Evolutionary conservation across 2,329 filamentous ascomycete species (phyloP).

Genomic region (Metarhizium anisopliae): DNA sequence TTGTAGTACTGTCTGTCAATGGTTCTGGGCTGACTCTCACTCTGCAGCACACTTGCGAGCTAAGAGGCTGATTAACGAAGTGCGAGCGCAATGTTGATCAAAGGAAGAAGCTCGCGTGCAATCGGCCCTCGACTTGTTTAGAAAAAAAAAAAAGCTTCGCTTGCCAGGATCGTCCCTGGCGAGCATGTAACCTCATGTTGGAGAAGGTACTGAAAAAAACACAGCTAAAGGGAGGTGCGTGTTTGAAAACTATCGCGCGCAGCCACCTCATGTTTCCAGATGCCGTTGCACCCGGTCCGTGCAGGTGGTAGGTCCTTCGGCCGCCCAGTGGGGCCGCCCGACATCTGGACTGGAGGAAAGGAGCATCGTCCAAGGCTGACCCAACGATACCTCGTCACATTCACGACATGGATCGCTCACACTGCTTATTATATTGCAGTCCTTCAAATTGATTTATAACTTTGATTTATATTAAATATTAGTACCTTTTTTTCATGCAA

Average conservation of each 20-base stretch:
- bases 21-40: too few relatives aligned
- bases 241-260: background rate
- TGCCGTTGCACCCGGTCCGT: background rate
- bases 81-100: background rate
- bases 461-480: constrained; percentile 4
- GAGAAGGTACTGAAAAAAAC: too few relatives aligned
- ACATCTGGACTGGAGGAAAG: too few relatives aligned
- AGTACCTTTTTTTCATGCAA: constrained; percentile 1
- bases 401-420: too few relatives aligned
- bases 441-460: background rate
- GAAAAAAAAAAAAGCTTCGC: background rate
- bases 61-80: too few relatives aligned
- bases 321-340: too few relatives aligned
- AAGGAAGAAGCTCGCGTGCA: background rate
- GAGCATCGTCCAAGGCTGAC: too few relatives aligned
- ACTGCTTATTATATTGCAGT: too few relatives aligned
- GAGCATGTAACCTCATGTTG: background rate
- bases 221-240: too few relatives aligned
- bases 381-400: background rate
- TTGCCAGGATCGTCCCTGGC: background rate
- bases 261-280: background rate
- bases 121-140: background rate
- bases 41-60: too few relatives aligned
- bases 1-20: background rate
- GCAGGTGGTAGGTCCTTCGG: background rate